A percentile compares a stretch with the other conserved stretches of the same genome.
These are phyloP conservation scores for Hanseniaspora valbyensis DNA, from an alignment of 805 yeast species.

Conservation along the genomic window DNA sequence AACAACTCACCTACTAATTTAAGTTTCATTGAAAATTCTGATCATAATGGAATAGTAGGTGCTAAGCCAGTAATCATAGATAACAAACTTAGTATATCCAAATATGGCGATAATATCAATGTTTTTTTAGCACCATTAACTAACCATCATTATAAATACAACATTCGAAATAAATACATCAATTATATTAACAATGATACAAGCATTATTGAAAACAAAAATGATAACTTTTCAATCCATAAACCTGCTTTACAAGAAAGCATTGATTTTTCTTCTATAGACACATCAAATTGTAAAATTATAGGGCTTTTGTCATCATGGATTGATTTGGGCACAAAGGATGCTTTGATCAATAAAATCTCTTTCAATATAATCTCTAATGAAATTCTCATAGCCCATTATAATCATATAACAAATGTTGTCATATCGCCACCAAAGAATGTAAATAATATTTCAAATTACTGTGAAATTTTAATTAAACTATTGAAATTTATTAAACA, in stretches of 20 bases:
- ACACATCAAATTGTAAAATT: neutral
- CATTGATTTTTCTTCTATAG: slow-evolving; percentile 21
- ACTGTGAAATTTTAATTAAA: slow-evolving; percentile 35
- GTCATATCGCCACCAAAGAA: slow-evolving; percentile 57
- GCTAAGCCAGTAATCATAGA: slow-evolving; percentile 33
- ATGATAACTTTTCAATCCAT: slow-evolving; percentile 35
- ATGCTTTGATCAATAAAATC: slow-evolving; percentile 39
- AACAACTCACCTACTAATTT: neutral
- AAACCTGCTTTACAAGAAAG: slow-evolving; percentile 31
- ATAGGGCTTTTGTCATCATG: slow-evolving; percentile 56
- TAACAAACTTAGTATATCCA: slow-evolving; percentile 14
- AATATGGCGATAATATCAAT: neutral
- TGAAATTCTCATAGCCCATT: slow-evolving; percentile 39
- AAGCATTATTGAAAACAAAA: slow-evolving; percentile 32
- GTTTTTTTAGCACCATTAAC: slow-evolving; percentile 6
- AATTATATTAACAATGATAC: slow-evolving; percentile 7
- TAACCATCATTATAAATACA: slow-evolving; percentile 9
- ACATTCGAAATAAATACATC: slow-evolving; percentile 6
- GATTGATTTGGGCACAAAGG: slow-evolving; percentile 54
- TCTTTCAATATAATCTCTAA: slow-evolving; percentile 50
- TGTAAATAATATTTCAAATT: slow-evolving; percentile 40
- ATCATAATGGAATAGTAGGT: slow-evolving; percentile 29
- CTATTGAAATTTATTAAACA: slow-evolving; percentile 22
- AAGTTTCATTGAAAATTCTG: neutral
- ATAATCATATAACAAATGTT: slow-evolving; percentile 33